Conservation (phyloP, 805 yeast species). For the Candida krabiensis region DNA sequence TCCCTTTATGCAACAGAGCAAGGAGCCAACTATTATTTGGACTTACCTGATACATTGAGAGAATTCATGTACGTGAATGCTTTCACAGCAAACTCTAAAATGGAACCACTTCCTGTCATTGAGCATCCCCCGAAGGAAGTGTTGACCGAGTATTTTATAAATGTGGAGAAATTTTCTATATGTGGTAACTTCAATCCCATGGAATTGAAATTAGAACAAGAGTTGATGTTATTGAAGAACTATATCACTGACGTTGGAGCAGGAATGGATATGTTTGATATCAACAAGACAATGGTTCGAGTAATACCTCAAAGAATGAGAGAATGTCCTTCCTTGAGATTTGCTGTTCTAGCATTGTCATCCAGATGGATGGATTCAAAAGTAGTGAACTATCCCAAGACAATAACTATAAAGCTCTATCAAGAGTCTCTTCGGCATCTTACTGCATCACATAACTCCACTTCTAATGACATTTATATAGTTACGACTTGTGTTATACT, state of each 20-base stretch:
- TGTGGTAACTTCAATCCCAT: conserved; percentile 1
- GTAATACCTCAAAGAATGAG: conserved; percentile 10
- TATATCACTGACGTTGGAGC: conserved; percentile 38
- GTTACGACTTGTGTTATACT: conserved; percentile 38
- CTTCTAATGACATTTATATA: conserved; percentile 15
- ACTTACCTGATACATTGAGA: conserved; percentile 32
- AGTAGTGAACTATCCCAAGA: conserved; percentile 10
- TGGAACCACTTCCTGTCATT: conserved; percentile 1
- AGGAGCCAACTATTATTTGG: conserved; percentile 11
- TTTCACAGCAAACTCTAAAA: conserved; percentile 4
- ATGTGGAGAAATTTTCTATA: conserved; percentile 6
- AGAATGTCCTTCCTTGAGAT: conserved; percentile 10
- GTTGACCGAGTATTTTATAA: conserved; percentile 9
- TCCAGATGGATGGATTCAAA: conserved; percentile 12
- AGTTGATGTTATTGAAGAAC: conserved; percentile 27
- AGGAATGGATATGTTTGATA: conserved; percentile 37
- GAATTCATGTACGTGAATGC: conserved; percentile 39
- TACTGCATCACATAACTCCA: conserved; percentile 4
- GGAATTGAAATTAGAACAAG: conserved; percentile 14
- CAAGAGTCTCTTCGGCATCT: conserved; percentile 32
- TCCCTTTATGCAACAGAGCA: conserved; percentile 1
- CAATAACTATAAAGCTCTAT: conserved; percentile 27
- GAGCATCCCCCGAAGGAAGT: conserved; percentile 12
- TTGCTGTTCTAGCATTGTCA: conserved; percentile 16
- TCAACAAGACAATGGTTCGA: conserved; percentile 6